Evolutionary conservation across 2,329 filamentous ascomycete genomes (phyloP).

Genomic region (Neofusicoccum sp.): DNA sequence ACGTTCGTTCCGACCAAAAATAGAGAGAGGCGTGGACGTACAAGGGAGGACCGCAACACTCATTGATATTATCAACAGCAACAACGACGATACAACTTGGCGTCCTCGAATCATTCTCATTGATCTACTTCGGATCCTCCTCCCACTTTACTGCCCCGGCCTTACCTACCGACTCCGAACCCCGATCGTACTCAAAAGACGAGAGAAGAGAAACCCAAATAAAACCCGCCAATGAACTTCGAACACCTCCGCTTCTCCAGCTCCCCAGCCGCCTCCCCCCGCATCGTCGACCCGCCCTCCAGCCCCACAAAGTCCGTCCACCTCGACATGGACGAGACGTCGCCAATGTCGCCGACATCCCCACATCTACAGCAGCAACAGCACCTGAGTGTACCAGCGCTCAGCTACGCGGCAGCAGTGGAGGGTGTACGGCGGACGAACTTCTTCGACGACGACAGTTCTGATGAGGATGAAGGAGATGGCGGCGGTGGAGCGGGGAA

Average conservation of each 20-base stretch:
- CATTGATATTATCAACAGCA: no score
- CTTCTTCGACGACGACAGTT: slow-evolving; percentile 38
- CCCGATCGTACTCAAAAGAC: neutral
- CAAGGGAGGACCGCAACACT: no score
- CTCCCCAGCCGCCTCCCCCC: slow-evolving; percentile 29
- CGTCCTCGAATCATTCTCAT: no score
- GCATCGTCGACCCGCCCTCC: slow-evolving; percentile 31
- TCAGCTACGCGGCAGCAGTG: slow-evolving; percentile 12
- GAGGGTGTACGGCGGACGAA: slow-evolving; percentile 33
- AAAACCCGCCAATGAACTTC: neutral
- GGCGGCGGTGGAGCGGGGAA: neutral
- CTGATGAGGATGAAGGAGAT: slow-evolving; percentile 18
- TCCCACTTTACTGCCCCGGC: no score
- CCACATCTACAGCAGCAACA: neutral
- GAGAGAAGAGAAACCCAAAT: neutral
- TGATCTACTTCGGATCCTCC: no score
- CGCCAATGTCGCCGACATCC: neutral
- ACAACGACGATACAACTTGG: no score
- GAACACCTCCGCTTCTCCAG: slow-evolving; percentile 21
- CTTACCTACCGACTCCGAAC: no score
- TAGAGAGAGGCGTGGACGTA: no score
- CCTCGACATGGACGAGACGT: slow-evolving; percentile 32
- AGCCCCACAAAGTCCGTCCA: slow-evolving; percentile 40
- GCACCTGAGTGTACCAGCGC: neutral
- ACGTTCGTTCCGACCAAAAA: no score